Conservation (phyloP, 2,329 filamentous ascomycete species). For the Mycosphaerelloides madeirae region DNA sequence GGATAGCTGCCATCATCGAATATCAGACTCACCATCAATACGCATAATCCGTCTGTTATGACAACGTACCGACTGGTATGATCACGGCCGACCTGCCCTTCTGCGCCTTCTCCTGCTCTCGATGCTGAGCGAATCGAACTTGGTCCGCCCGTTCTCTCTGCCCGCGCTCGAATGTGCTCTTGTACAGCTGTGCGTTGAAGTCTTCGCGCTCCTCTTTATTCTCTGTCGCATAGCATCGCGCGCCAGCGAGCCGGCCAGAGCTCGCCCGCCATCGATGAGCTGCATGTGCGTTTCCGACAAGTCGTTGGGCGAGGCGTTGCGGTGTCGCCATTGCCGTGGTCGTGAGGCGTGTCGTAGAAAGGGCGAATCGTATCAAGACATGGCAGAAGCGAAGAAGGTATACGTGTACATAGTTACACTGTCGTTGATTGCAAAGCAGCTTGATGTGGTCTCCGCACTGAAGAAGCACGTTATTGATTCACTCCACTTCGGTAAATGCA, state of each 20-base stretch:
- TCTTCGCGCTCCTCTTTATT: conserved; percentile 37
- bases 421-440: no score
- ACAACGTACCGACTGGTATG: conserved; percentile 28
- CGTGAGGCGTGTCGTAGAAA: no score
- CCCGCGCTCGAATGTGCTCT: conserved; percentile 56
- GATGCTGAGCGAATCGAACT: conserved; percentile 42
- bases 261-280: conserved; percentile 4
- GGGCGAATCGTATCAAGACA: no score
- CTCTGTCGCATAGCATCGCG: conserved; percentile 36
- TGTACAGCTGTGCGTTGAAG: conserved; percentile 59
- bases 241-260: conserved; percentile 6
- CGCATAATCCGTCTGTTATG: no score
- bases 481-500: no score
- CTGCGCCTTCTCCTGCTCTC: conserved; percentile 27
- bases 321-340: conserved; percentile 32
- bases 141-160: conserved; percentile 56
- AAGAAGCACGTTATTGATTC: no score
- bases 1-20: conserved; percentile 41
- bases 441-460: no score
- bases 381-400: no score
- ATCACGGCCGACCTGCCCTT: conserved; percentile 27
- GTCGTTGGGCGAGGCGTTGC: conserved; percentile 15
- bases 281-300: conserved; percentile 7
- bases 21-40: conserved; percentile 2
- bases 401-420: no score